Conservation (phyloP, 106 monocot species). For the Narthecium ossifragum region DNA sequence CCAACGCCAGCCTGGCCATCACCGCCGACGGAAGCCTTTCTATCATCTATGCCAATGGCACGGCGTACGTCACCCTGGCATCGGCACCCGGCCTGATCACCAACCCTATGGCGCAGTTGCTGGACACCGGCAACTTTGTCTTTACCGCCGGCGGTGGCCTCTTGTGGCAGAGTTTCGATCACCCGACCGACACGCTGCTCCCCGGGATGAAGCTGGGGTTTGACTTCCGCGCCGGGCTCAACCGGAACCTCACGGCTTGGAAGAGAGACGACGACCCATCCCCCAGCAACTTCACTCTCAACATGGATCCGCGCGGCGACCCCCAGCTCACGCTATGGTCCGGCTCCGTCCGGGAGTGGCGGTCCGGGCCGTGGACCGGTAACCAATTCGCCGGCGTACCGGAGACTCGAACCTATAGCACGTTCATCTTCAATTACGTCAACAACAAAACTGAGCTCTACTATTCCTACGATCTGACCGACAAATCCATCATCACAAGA, state of each 20-base stretch:
- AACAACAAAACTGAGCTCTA: conserved; percentile 12
- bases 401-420: neutral
- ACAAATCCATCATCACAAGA: conserved; percentile 8
- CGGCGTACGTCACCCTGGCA: neutral
- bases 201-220: conserved; percentile 28
- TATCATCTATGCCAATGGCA: conserved; percentile 3
- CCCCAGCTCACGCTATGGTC: neutral
- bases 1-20: conserved; percentile 13
- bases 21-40: conserved; percentile 13
- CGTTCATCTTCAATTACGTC: conserved; percentile 14
- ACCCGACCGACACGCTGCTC: conserved; percentile 32
- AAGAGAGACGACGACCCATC: conserved; percentile 10
- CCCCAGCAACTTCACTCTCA: neutral
- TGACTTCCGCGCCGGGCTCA: conserved; percentile 13
- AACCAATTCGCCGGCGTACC: conserved; percentile 13
- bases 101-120: conserved; percentile 10
- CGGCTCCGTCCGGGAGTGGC: conserved; percentile 1
- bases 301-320: neutral
- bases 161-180: conserved; percentile 40
- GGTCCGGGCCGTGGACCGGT: conserved; percentile 28
- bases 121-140: conserved; percentile 17
- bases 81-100: neutral
- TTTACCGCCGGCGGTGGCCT: neutral
- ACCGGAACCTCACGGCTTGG: conserved; percentile 6
- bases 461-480: neutral